Evolutionary conservation across 441 rosid genomes (phyloP).

Genomic region (Populus hybrid): DNA sequence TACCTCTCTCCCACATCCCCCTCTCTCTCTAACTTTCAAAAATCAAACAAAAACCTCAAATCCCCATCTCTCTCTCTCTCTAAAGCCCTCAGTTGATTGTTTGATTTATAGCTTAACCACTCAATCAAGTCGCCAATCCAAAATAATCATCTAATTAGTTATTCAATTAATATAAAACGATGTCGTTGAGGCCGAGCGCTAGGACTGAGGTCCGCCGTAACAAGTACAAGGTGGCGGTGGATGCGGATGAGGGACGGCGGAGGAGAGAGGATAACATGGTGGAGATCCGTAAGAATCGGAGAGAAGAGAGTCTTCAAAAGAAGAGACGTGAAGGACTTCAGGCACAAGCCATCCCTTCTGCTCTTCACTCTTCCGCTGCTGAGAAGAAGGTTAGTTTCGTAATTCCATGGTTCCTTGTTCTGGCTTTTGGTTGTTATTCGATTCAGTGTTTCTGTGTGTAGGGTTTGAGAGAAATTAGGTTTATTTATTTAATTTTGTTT

Average conservation of each 20-base stretch:
- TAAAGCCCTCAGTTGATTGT: neutral
- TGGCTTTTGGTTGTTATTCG: neutral
- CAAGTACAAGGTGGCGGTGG: conserved; percentile 84
- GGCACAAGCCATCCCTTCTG: conserved; percentile 21
- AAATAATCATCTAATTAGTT: neutral
- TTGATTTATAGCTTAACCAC: neutral
- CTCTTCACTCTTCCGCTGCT: conserved; percentile 44
- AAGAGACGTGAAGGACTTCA: conserved; percentile 6
- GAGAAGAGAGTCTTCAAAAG: conserved; percentile 83
- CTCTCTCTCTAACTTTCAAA: too few relatives aligned
- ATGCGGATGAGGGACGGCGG: conserved; percentile 87
- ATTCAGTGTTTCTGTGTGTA: neutral
- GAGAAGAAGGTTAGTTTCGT: conserved; percentile 57
- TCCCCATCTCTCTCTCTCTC: neutral
- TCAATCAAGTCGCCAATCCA: neutral
- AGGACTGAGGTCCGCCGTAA: conserved; percentile 75
- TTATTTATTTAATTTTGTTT: too few relatives aligned
- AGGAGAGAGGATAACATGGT: conserved; percentile 90
- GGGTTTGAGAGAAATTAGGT: neutral
- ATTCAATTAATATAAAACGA: conserved; percentile 15
- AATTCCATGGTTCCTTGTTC: neutral
- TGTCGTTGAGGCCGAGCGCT: conserved; percentile 85
- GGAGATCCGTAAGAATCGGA: conserved; percentile 84
- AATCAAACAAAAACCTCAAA: conserved; percentile 5
- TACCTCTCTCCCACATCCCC: too few relatives aligned